Percentiles rank a stretch among this genome's conserved stretches.
Evolutionary conservation across 345 rosid genomes (phyloP).

Genomic region (Durio zibethinus): DNA sequence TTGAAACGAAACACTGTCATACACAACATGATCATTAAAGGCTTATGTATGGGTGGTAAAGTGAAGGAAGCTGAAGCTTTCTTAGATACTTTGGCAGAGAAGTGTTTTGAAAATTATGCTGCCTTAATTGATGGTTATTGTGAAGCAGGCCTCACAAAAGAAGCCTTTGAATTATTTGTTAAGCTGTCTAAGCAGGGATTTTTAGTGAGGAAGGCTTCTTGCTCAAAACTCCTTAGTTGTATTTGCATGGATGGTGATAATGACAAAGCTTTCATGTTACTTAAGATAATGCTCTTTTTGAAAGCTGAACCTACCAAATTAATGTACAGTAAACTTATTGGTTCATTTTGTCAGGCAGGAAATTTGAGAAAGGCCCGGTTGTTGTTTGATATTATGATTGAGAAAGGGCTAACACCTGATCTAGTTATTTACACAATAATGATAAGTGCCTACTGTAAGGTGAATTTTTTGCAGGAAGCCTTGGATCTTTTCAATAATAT

Average conservation of each 20-base stretch:
- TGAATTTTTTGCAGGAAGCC: slow-evolving; percentile 40
- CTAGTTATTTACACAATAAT: slow-evolving; percentile 54
- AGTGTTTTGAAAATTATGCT: slow-evolving; percentile 38
- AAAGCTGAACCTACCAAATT: slow-evolving; percentile 36
- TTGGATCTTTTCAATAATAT: slow-evolving; percentile 44
- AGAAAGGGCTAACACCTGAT: slow-evolving; percentile 44
- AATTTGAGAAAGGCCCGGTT: slow-evolving; percentile 36
- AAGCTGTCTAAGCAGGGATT: slow-evolving; percentile 28
- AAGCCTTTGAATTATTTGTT: slow-evolving; percentile 46
- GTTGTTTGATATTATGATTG: slow-evolving; percentile 35
- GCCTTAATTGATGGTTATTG: slow-evolving; percentile 68
- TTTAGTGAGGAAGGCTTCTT: slow-evolving; percentile 36
- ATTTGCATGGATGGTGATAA: slow-evolving; percentile 43
- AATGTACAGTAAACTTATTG: slow-evolving; percentile 51
- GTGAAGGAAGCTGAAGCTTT: slow-evolving; percentile 61
- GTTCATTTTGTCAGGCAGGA: slow-evolving; percentile 38
- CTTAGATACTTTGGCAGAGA: slow-evolving; percentile 33
- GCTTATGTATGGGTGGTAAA: slow-evolving; percentile 60
- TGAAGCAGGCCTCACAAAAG: slow-evolving; percentile 33
- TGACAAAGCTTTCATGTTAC: slow-evolving; percentile 34
- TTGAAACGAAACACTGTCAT: slow-evolving; percentile 44
- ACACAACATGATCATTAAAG: slow-evolving; percentile 58
- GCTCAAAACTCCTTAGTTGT: slow-evolving; percentile 44
- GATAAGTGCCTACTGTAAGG: slow-evolving; percentile 59
- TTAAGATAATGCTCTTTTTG: slow-evolving; percentile 40